These are phyloP conservation scores for Amanita exitialis DNA, from an alignment of 768 basidiomycete genomes.

Conservation along the genomic window DNA sequence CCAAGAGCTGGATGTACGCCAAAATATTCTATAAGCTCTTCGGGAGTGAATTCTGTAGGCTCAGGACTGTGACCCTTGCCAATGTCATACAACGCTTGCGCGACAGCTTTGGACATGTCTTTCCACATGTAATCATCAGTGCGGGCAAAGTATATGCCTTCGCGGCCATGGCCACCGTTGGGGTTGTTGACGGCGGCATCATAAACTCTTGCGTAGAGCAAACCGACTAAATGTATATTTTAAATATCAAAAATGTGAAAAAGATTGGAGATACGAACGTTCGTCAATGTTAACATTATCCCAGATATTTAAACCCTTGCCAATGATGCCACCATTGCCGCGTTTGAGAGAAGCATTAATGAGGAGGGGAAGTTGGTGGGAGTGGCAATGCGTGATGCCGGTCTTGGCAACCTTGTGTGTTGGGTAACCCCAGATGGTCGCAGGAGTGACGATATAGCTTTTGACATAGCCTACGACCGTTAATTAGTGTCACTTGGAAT, in stretches of 20 bases:
- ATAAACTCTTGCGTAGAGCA: constrained; percentile 35
- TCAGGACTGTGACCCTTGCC: constrained; percentile 25
- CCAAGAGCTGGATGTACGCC: constrained; percentile 11
- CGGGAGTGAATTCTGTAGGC: constrained; percentile 35
- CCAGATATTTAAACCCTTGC: constrained; percentile 51
- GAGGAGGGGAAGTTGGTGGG: constrained; percentile 39
- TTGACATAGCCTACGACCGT: constrained; percentile 32
- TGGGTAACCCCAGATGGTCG: constrained; percentile 53
- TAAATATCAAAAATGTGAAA: background rate
- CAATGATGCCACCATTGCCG: constrained; percentile 43
- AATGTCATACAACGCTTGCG: constrained; percentile 25
- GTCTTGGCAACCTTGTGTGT: constrained; percentile 34
- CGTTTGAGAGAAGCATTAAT: constrained; percentile 35
- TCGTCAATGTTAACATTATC: constrained; percentile 45
- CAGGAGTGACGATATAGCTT: constrained; percentile 40
- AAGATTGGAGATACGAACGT: constrained; percentile 18
- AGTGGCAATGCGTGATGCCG: constrained; percentile 43
- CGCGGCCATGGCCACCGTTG: constrained; percentile 30
- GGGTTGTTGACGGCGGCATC: constrained; percentile 25
- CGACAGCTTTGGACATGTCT: constrained; percentile 30
- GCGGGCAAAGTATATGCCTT: constrained; percentile 45
- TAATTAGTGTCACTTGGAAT: background rate
- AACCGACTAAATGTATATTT: constrained; percentile 20
- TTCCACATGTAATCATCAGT: constrained; percentile 37
- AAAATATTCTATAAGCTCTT: constrained; percentile 34